Conservation (phyloP, 1,284 basidiomycete species). For the Trichosporon faecale region DNA sequence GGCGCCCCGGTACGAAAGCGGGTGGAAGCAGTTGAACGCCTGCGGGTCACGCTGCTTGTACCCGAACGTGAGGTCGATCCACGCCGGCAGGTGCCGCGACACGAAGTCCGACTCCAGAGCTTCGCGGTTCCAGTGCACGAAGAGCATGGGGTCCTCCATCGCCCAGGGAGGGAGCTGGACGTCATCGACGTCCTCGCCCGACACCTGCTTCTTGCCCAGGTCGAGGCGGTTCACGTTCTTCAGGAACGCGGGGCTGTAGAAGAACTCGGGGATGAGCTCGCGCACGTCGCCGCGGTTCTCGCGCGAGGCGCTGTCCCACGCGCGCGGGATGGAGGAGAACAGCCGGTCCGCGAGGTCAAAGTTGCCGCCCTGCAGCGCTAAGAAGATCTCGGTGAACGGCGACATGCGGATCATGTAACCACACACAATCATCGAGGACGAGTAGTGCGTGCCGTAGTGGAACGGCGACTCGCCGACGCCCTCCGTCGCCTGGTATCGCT, state of each 20-base stretch:
- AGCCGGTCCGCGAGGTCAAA: slow-evolving; percentile 94
- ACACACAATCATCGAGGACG: slow-evolving; percentile 94
- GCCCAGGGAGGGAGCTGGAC: slow-evolving; percentile 92
- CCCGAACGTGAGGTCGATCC: slow-evolving; percentile 87
- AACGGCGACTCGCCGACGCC: slow-evolving; percentile 82
- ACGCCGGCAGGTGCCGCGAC: slow-evolving; percentile 76
- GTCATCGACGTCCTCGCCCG: slow-evolving; percentile 77
- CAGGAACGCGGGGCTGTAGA: slow-evolving; percentile 56
- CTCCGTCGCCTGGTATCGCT: slow-evolving; percentile 72
- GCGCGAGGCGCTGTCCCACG: slow-evolving; percentile 79
- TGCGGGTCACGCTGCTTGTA: slow-evolving; percentile 76
- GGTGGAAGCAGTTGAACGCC: slow-evolving; percentile 85
- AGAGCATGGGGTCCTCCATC: slow-evolving; percentile 75
- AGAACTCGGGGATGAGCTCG: slow-evolving; percentile 93
- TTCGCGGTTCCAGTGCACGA: slow-evolving; percentile 75
- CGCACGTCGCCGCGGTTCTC: slow-evolving; percentile 90
- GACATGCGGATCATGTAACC: slow-evolving; percentile 87
- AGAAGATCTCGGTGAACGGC: slow-evolving; percentile 86
- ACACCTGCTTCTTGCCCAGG: slow-evolving; percentile 78
- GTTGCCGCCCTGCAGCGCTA: slow-evolving; percentile 73
- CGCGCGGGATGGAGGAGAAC: slow-evolving; percentile 74
- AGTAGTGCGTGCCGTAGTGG: slow-evolving; percentile 91
- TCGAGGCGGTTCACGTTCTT: slow-evolving; percentile 63
- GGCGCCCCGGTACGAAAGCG: slow-evolving; percentile 87
- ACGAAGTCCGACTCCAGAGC: slow-evolving; percentile 88